Conservation (phyloP, 768 basidiomycete genomes). For the Boletus tomentosulus region DNA sequence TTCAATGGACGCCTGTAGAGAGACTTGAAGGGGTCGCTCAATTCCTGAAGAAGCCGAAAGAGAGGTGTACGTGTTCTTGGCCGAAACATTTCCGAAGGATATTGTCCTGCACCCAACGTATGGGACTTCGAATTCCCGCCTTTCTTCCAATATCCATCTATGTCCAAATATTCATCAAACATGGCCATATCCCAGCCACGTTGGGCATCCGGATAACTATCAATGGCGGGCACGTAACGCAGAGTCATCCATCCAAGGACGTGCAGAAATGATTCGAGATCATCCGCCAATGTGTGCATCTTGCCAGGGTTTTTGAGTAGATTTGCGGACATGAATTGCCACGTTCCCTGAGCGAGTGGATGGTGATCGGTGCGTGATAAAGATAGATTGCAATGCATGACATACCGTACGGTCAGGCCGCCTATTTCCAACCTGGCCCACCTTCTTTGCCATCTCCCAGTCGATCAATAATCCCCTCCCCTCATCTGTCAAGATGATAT, state of each 20-base stretch:
- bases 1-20: not conserved
- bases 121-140: not conserved
- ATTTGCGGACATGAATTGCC: constrained; percentile 7
- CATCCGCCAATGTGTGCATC: constrained; percentile 24
- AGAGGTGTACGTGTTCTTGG: not conserved
- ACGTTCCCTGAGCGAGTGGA: not conserved
- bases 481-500: constrained; percentile 19
- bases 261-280: constrained; percentile 32
- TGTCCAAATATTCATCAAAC: not conserved
- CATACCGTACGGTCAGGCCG: not conserved
- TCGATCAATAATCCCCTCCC: constrained; percentile 22
- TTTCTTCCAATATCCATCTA: too few species aligned
- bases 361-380: not conserved
- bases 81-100: not conserved
- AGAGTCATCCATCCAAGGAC: constrained; percentile 2
- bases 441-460: constrained; percentile 19
- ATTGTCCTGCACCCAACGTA: not conserved
- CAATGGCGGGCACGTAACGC: not conserved
- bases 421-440: not conserved
- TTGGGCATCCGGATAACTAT: not conserved
- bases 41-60: not conserved
- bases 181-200: not conserved
- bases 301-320: constrained; percentile 17
- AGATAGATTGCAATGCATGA: too few species aligned
- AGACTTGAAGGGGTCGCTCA: not conserved